These are phyloP conservation scores for Fusarium sp. DNA, from an alignment of 2,329 filamentous ascomycete species.

Conservation along the genomic window DNA sequence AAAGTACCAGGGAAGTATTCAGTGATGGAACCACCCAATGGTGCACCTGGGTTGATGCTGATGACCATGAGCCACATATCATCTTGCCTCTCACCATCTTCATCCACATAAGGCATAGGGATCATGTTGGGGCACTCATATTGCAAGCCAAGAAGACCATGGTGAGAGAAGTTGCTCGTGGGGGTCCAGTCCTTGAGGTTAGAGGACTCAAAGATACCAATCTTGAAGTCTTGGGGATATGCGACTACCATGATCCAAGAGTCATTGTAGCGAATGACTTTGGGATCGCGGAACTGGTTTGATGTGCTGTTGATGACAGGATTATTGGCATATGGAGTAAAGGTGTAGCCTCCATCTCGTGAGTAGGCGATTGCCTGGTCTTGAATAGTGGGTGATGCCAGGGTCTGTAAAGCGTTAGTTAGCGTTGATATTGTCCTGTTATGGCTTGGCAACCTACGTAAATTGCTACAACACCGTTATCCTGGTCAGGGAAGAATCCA, in stretches of 20 bases:
- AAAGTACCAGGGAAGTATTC: conserved; percentile 71
- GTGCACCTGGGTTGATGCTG: conserved; percentile 69
- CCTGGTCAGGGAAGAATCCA: conserved; percentile 71
- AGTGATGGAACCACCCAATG: conserved; percentile 66
- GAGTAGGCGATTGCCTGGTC: conserved; percentile 73
- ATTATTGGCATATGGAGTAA: conserved; percentile 69
- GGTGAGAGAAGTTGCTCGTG: conserved; percentile 65
- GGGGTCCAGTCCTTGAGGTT: conserved; percentile 69
- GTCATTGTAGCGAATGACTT: conserved; percentile 69
- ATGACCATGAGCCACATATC: conserved; percentile 60
- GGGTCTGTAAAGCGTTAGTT: conserved; percentile 30
- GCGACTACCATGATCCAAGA: conserved; percentile 70
- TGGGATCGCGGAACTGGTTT: conserved; percentile 73
- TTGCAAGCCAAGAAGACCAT: conserved; percentile 65
- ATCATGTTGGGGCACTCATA: conserved; percentile 75
- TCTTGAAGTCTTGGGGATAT: conserved; percentile 63
- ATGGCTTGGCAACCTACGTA: conserved; percentile 43
- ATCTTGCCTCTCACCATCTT: conserved; percentile 47
- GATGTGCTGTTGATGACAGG: conserved; percentile 69
- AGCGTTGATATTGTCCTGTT: fast-evolving
- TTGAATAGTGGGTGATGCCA: conserved; percentile 51
- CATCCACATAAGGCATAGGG: conserved; percentile 60
- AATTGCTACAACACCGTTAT: conserved; percentile 70
- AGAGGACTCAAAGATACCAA: conserved; percentile 72
- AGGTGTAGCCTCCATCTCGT: conserved; percentile 70